phyloP scores from a whole-genome alignment of 495 filamentous ascomycete species.

The Talaromyces trachyspermus region DNA sequence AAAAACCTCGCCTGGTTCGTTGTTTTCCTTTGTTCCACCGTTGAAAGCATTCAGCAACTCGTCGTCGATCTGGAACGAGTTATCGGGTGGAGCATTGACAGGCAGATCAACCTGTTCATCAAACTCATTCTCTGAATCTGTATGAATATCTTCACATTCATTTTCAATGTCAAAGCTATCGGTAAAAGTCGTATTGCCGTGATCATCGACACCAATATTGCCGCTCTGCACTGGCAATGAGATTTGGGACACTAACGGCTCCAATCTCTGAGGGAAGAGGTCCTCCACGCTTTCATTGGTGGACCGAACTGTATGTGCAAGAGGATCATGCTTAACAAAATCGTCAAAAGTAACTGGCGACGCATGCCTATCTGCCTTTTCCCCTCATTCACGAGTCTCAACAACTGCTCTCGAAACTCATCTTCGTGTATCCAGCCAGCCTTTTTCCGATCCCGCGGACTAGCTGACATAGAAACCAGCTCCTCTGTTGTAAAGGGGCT shows the following conservation, averaged over 20 bases:
- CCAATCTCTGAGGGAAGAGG: conserved; percentile 63
- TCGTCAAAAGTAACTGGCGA: conserved; percentile 50
- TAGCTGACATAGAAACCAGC: conserved; percentile 77
- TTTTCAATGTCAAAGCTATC: conserved; percentile 18
- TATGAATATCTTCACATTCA: conserved; percentile 8
- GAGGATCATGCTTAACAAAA: conserved; percentile 47
- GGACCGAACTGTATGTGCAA: conserved; percentile 60
- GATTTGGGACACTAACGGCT: conserved; percentile 16
- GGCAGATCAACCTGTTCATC: background rate
- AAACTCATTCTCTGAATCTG: conserved; percentile 12
- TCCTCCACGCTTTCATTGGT: conserved; percentile 77
- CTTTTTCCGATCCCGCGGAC: conserved; percentile 57
- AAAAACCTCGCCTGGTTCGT: background rate
- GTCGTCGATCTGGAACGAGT: conserved; percentile 20
- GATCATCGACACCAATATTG: conserved; percentile 28
- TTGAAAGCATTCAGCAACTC: background rate
- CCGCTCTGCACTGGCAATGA: background rate
- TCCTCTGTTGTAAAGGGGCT: conserved; percentile 74
- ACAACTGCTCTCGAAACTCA: conserved; percentile 61
- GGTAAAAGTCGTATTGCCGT: conserved; percentile 43
- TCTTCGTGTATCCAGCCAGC: conserved; percentile 88
- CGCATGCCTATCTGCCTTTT: conserved; percentile 38
- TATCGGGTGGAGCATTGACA: background rate
- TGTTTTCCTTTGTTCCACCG: background rate
- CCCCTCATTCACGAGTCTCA: conserved; percentile 56